A percentile compares a stretch with the other conserved stretches of the same genome.
These are phyloP conservation scores for Trichosporon sp. DNA, from an alignment of 1,284 basidiomycete genomes.

Conservation along the genomic window DNA sequence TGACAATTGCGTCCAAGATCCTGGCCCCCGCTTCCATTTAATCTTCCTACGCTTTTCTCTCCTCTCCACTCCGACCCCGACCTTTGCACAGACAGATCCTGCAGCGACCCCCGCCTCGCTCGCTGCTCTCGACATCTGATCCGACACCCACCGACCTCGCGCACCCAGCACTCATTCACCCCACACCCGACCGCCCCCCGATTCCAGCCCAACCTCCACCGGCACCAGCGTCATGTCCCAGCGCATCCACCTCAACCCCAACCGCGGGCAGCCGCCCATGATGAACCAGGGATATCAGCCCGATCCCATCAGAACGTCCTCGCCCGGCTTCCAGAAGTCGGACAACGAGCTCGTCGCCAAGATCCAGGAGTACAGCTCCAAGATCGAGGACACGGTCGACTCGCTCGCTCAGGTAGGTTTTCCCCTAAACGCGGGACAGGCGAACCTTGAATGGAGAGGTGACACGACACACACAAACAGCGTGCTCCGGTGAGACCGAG, in stretches of 20 bases:
- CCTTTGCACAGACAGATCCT: background rate
- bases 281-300: constrained; percentile 38
- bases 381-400: constrained; percentile 89
- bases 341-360: constrained; percentile 78
- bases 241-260: constrained; percentile 50
- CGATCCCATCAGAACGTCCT: constrained; percentile 35
- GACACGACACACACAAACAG: constrained; percentile 4
- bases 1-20: background rate
- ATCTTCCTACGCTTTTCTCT: background rate
- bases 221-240: constrained; percentile 28
- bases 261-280: constrained; percentile 37
- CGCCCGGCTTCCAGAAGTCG: constrained; percentile 38
- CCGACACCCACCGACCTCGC: background rate
- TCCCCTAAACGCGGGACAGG: constrained; percentile 4
- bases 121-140: background rate
- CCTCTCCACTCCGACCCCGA: background rate
- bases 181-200: background rate
- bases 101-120: background rate
- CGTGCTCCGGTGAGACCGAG: background rate
- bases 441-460: background rate
- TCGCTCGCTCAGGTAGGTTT: constrained; percentile 67
- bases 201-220: background rate
- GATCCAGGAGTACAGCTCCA: constrained; percentile 68
- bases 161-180: background rate
- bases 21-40: background rate